Conservation (phyloP, 164 flowering plant genomes). For the Litsea cubeba region DNA sequence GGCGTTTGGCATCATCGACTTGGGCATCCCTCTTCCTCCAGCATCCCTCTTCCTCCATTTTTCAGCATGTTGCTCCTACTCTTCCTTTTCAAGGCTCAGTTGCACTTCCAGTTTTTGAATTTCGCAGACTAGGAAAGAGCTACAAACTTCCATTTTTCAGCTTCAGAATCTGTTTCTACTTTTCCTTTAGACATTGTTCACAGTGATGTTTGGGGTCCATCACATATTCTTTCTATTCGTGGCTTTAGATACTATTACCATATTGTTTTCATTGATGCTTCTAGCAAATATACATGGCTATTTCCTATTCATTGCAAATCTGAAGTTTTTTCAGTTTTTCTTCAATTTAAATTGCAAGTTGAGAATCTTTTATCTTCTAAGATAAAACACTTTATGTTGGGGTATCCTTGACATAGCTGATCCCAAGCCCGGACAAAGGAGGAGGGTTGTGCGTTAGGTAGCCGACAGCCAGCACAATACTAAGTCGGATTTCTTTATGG, state of each 20-base stretch:
- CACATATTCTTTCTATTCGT: not conserved
- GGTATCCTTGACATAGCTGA: no score
- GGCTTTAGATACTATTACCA: not conserved
- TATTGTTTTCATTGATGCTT: not conserved
- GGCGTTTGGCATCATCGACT: not conserved
- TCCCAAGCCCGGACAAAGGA: no score
- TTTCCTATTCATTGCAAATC: not conserved
- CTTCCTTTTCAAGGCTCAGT: not conserved
- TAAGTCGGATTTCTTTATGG: no score
- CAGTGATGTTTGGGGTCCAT: not conserved
- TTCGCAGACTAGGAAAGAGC: not conserved
- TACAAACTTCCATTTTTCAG: not conserved
- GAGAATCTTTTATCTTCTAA: no score
- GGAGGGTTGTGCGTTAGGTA: no score
- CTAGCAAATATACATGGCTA: not conserved
- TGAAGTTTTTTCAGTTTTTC: not conserved
- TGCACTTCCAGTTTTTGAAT: not conserved
- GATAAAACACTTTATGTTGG: no score
- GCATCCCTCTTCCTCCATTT: not conserved
- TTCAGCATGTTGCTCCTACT: not conserved
- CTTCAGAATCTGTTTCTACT: not conserved
- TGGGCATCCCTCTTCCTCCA: not conserved
- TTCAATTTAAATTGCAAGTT: no score
- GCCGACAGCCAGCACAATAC: no score
- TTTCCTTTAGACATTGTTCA: not conserved